Conservation (phyloP, 768 basidiomycete species). For the Imleria badia region DNA sequence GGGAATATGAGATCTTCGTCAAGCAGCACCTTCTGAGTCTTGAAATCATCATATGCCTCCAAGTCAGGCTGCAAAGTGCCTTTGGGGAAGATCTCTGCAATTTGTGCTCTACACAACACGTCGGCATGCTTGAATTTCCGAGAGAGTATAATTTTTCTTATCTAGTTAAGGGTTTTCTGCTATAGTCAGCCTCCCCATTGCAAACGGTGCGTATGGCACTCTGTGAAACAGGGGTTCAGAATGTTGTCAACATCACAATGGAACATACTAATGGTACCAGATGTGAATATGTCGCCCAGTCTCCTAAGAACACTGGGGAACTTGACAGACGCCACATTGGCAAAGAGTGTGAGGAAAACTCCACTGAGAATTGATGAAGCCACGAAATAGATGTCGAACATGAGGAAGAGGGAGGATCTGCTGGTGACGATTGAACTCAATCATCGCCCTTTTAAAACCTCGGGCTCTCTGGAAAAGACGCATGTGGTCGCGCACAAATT, state of each 20-base stretch:
- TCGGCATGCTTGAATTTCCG: not conserved
- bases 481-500: too few species aligned
- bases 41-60: slow-evolving; percentile 20
- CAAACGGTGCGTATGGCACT: not conserved
- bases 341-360: slow-evolving; percentile 14
- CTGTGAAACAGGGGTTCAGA: slow-evolving; percentile 3
- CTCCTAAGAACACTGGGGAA: slow-evolving; percentile 8
- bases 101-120: slow-evolving; percentile 11
- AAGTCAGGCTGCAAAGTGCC: slow-evolving; percentile 21
- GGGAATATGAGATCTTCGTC: slow-evolving; percentile 23
- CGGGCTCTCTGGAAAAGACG: too few species aligned
- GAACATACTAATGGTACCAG: slow-evolving; percentile 4
- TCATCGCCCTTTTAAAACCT: not conserved
- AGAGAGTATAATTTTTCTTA: not conserved
- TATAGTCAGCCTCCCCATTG: not conserved
- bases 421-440: not conserved
- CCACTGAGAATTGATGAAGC: slow-evolving; percentile 13
- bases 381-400: slow-evolving; percentile 13
- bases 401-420: not conserved
- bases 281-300: not conserved
- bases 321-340: slow-evolving; percentile 11
- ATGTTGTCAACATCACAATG: not conserved
- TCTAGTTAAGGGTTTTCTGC: slow-evolving; percentile 18
- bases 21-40: slow-evolving; percentile 19
- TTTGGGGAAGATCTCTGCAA: slow-evolving; percentile 4